These are phyloP conservation scores for Zoysia japonica DNA, from an alignment of 176 grass and related monocot species.

Conservation along the genomic window DNA sequence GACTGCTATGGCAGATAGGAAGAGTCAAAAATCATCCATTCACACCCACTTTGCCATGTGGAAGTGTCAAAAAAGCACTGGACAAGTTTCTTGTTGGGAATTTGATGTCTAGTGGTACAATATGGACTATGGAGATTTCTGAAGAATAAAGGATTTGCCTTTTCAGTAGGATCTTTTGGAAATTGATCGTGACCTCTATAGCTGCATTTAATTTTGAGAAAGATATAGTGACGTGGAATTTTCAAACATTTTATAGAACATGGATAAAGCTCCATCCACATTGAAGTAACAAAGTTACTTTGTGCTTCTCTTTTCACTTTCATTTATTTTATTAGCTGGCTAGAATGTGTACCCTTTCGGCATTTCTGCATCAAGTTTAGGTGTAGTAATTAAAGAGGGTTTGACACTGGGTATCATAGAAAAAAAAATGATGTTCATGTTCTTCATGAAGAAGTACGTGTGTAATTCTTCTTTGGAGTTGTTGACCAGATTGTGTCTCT, in stretches of 20 bases:
- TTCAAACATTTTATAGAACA: background rate
- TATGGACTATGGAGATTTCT: conserved; percentile 14
- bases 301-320: background rate
- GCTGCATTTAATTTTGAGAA: background rate
- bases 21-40: conserved; percentile 7
- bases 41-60: background rate
- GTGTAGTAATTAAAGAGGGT: background rate
- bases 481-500: background rate
- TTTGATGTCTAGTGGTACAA: background rate
- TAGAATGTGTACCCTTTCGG: background rate
- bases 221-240: background rate
- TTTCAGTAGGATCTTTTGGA: background rate
- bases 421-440: background rate
- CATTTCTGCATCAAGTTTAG: background rate
- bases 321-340: background rate
- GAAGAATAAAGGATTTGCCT: background rate
- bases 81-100: background rate
- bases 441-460: background rate
- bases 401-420: background rate
- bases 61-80: background rate
- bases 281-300: background rate
- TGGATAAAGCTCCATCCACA: background rate
- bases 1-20: background rate
- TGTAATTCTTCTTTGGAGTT: background rate
- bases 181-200: background rate